Percentiles rank a stretch among this genome's conserved stretches.
phyloP scores from a whole-genome alignment of 305 asterid genomes.

The Andrographis paniculata region DNA sequence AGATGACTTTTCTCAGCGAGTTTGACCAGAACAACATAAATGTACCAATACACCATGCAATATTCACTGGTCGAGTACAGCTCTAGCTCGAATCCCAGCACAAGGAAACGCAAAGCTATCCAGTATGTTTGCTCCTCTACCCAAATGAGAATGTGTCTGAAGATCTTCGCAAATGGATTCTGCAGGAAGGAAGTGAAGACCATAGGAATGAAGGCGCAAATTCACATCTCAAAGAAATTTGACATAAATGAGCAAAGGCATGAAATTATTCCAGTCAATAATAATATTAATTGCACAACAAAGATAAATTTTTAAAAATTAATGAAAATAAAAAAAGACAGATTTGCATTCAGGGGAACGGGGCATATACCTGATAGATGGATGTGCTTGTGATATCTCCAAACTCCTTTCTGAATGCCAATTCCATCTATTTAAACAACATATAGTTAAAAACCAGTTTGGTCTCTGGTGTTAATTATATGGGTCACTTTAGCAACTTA shows the following conservation, averaged over 20 bases:
- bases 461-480: no score
- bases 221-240: not conserved
- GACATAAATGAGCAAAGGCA: not conserved
- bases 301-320: no score
- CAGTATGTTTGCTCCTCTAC: conserved; percentile 95
- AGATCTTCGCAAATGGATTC: conserved; percentile 54
- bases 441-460: no score
- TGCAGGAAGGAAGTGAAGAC: conserved; percentile 23
- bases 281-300: conserved; percentile 4
- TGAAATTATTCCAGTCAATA: not conserved
- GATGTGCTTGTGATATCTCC: conserved; percentile 55
- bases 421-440: conserved; percentile 49
- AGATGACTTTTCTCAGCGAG: conserved; percentile 91
- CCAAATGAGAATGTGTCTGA: conserved; percentile 79
- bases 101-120: conserved; percentile 84
- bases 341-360: conserved; percentile 1
- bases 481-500: no score
- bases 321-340: conserved; percentile 5
- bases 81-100: conserved; percentile 86
- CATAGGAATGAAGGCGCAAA: conserved; percentile 15
- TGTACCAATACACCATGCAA: conserved; percentile 99
- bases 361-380: conserved; percentile 58
- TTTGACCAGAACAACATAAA: conserved; percentile 69
- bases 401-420: conserved; percentile 70
- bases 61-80: conserved; percentile 81